Evolutionary conservation across 345 rosid species (phyloP), one percentile per base, ranked within the genome.

Genomic region (Gossypium mustelinum): DNA sequence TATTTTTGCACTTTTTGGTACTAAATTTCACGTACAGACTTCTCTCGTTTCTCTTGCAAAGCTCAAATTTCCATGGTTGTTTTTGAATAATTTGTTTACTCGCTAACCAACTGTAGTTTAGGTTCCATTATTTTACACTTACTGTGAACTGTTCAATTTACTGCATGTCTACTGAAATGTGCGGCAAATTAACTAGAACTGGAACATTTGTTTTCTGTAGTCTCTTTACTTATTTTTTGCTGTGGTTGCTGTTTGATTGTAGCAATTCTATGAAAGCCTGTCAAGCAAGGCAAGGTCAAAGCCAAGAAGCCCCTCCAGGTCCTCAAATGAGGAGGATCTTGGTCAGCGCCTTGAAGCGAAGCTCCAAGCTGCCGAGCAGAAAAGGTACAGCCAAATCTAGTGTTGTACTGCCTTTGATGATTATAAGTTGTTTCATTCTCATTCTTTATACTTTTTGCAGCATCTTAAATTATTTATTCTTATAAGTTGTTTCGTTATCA

Each of bases 341-440:
- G 90, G 91, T 52, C 98, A 95, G 73, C 92, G 98, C n/a, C 94
- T 95, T 78, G 98, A 95, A 76, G 97, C 99, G 1, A 93, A 85
- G 82, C 98, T 95, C 78, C 89, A 81, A 68, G 98, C 99, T 43
- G 99, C 99, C 22, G 94, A 90, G 84, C 92, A 84, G 81, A 95
- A 95, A 80, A 88, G 99, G 99, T 95, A 44, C 39, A 62, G 22
- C 43, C 18, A 51, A 50, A 10, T 74, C 9, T 56, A 51, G 45
- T 12, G 20, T 52, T 60, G 63, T 78, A 55, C 56, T 67, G 20
- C 50, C 55, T 41, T 24, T n/a, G 48, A 34, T 16, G 22, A 34
- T 34, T 34, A 34, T 34, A 34, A 34, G 41, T 54, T 54, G 57
- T 16, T 54, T 8, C 57, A 48, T 12, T 48, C 52, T 48, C 4